Evolutionary conservation across 805 yeast species (phyloP).

Genomic region (Pichia ethanolica): DNA sequence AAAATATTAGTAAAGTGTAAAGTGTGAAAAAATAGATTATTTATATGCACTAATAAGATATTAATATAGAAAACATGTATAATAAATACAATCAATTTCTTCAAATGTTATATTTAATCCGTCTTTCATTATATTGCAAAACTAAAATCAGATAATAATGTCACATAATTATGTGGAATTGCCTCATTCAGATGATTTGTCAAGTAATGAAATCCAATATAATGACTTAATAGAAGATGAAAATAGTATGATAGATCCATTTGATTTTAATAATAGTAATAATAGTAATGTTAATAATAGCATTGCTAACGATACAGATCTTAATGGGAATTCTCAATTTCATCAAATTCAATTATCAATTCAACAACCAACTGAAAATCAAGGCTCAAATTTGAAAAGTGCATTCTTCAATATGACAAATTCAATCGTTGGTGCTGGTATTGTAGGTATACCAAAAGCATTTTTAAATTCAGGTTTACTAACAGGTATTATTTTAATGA

Average conservation of each 20-base stretch:
- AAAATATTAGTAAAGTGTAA: no score
- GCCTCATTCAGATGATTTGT: background rate
- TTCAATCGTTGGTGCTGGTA: conserved; percentile 91
- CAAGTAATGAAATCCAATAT: background rate
- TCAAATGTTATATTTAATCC: no score
- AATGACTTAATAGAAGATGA: conserved; percentile 13
- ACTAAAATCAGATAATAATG: background rate
- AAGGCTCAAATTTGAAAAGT: conserved; percentile 54
- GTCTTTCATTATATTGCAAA: background rate
- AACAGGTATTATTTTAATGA: conserved; percentile 60
- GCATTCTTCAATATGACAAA: conserved; percentile 98
- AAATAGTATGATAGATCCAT: conserved; percentile 10
- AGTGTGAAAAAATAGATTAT: background rate
- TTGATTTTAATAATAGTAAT: background rate
- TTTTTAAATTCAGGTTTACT: conserved; percentile 70
- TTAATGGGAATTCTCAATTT: background rate
- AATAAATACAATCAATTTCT: no score
- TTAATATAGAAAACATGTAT: no score
- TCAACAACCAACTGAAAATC: background rate
- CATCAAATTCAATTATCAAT: background rate
- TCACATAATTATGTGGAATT: background rate
- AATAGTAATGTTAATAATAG: background rate
- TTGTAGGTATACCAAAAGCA: conserved; percentile 90
- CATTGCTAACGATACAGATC: no score
- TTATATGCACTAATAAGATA: no score